A percentile compares a stretch with the other conserved stretches of the same genome.
These are phyloP conservation scores for Colletotrichum cordylinicola DNA, from an alignment of 2,329 filamentous ascomycete species.

Conservation along the genomic window DNA sequence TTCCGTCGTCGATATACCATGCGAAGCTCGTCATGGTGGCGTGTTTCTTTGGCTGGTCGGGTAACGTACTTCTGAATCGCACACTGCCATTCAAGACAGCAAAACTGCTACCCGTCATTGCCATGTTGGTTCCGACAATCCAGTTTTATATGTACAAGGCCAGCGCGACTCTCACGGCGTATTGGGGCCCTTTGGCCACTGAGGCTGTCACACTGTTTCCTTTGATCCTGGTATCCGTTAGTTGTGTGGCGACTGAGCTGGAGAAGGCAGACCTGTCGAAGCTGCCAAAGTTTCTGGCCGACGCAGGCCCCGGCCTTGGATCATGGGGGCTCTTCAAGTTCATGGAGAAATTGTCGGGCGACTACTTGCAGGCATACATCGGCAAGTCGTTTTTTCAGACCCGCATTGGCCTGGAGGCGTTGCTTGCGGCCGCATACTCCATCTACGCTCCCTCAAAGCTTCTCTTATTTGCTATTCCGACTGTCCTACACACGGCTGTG, in stretches of 20 bases:
- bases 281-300: constrained; percentile 62
- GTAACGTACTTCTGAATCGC: constrained; percentile 62
- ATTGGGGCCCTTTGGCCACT: constrained; percentile 76
- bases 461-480: constrained; percentile 71
- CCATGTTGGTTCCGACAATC: constrained; percentile 74
- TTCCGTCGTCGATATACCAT: constrained; percentile 79
- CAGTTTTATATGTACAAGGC: constrained; percentile 75
- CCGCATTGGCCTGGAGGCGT: constrained; percentile 73
- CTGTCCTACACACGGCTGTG: constrained; percentile 72
- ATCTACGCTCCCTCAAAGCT: constrained; percentile 72
- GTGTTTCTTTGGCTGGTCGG: constrained; percentile 75
- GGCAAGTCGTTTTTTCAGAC: constrained; percentile 70
- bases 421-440: constrained; percentile 69
- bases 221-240: constrained; percentile 67
- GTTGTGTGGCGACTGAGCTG: constrained; percentile 68
- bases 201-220: constrained; percentile 78
- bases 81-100: constrained; percentile 54
- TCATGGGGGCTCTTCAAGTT: constrained; percentile 70
- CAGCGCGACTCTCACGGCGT: constrained; percentile 70
- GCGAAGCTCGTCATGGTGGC: constrained; percentile 68
- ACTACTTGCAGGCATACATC: constrained; percentile 54
- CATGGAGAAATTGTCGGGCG: constrained; percentile 46
- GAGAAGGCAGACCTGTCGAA: constrained; percentile 64
- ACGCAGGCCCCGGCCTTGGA: constrained; percentile 69
- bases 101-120: constrained; percentile 72